These are phyloP conservation scores for Neophaeococcomyces aloes DNA, from an alignment of 2,329 filamentous ascomycete genomes.

Conservation along the genomic window DNA sequence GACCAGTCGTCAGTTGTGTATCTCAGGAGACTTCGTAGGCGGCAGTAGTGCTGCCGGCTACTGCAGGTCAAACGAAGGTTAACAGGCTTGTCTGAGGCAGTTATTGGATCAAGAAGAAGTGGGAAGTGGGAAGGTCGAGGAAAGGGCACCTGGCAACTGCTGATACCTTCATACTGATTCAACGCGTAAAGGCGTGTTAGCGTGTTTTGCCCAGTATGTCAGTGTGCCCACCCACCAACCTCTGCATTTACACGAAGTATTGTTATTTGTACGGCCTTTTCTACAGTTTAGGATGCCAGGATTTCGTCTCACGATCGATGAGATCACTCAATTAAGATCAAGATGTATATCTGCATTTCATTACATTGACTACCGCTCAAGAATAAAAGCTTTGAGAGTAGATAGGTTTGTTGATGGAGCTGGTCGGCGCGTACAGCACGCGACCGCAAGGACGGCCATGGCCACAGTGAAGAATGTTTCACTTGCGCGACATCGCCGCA, in stretches of 20 bases:
- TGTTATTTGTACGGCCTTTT: no score
- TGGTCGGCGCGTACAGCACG: constrained; percentile 2
- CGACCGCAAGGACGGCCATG: neutral
- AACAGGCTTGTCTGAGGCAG: constrained; percentile 10
- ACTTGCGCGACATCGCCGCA: neutral
- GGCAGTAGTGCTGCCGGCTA: constrained; percentile 14
- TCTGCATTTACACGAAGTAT: no score
- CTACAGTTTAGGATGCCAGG: no score
- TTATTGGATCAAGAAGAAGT: constrained; percentile 16
- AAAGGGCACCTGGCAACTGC: neutral
- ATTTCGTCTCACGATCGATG: no score
- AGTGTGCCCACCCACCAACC: no score
- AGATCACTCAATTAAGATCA: no score
- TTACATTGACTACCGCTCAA: no score
- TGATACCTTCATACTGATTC: neutral
- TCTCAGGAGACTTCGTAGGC: neutral
- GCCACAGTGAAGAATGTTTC: constrained; percentile 3
- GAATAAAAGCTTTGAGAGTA: no score
- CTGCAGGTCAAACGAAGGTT: constrained; percentile 15
- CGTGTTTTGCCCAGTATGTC: constrained; percentile 8
- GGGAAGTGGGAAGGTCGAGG: constrained; percentile 5
- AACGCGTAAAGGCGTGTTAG: neutral
- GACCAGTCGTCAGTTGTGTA: constrained; percentile 7
- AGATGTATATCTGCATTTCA: no score
- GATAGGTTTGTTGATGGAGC: no score